Conservation (phyloP, 108 stramenopile species). For the Pseudonitzschia multistriata region DNA sequence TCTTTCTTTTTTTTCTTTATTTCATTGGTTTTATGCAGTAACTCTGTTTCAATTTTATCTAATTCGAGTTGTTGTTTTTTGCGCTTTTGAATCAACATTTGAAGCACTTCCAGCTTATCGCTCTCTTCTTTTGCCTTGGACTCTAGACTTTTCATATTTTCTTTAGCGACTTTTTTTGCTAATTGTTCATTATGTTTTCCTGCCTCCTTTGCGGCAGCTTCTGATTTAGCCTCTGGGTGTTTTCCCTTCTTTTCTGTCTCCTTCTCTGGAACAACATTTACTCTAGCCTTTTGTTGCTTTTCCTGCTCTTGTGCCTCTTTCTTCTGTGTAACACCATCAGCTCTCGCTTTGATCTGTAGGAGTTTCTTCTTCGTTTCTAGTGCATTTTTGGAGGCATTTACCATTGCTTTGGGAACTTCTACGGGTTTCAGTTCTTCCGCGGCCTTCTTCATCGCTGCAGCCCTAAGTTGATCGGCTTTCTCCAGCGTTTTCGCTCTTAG, state of each 20-base stretch:
- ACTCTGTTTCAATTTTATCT: not conserved
- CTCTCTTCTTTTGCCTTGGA: slow-evolving; percentile 18
- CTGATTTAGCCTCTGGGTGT: slow-evolving; percentile 17
- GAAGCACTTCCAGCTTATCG: slow-evolving; percentile 11
- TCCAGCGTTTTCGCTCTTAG: not conserved
- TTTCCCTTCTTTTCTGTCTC: not conserved
- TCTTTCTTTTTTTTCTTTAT: slow-evolving; percentile 11
- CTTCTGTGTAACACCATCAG: too few relatives aligned
- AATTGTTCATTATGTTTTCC: slow-evolving; percentile 25
- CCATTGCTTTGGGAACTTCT: too few relatives aligned
- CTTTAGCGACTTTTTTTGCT: slow-evolving; percentile 2
- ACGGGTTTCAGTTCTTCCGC: too few relatives aligned
- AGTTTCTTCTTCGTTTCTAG: too few relatives aligned
- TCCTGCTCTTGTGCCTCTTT: too few relatives aligned
- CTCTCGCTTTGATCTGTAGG: not conserved
- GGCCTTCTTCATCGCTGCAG: not conserved
- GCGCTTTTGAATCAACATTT: slow-evolving; percentile 13
- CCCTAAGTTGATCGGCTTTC: not conserved
- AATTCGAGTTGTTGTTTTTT: slow-evolving; percentile 2
- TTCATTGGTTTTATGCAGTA: not conserved
- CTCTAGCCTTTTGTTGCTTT: too few relatives aligned
- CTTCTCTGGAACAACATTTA: too few relatives aligned
- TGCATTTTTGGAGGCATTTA: too few relatives aligned
- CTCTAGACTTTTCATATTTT: not conserved
- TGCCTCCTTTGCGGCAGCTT: slow-evolving; percentile 25